Conservation (phyloP, 148 eudicot species). For the Nyssa sinensis region DNA sequence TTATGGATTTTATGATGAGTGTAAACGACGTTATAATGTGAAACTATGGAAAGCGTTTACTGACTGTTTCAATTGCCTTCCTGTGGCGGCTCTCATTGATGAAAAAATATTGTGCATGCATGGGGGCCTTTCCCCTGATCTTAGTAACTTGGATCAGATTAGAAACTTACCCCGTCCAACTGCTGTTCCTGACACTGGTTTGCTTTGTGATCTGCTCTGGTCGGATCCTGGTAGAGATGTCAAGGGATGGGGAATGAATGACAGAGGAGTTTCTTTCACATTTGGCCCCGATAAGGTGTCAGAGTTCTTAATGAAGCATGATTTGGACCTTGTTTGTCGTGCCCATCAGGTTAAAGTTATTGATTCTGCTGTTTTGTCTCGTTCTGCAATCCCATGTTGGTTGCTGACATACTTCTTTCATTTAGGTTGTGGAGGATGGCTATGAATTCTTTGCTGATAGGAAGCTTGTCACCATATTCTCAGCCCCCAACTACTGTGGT, state of each 20-base stretch:
- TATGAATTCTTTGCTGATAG: conserved; percentile 80
- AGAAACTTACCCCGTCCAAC: conserved; percentile 65
- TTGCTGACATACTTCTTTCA: background rate
- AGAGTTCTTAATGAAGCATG: conserved; percentile 64
- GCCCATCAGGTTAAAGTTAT: conserved; percentile 80
- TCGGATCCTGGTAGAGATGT: conserved; percentile 72
- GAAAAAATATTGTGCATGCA: conserved; percentile 84
- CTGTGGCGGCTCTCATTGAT: conserved; percentile 68
- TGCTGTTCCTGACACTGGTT: conserved; percentile 65
- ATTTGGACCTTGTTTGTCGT: conserved; percentile 73
- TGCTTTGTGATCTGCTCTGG: conserved; percentile 83
- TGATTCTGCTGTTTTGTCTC: background rate
- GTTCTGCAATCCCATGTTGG: background rate
- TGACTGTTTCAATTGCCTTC: conserved; percentile 76
- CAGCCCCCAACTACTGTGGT: conserved; percentile 79
- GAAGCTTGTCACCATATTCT: conserved; percentile 70
- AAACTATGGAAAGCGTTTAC: conserved; percentile 81
- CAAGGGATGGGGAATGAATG: conserved; percentile 83
- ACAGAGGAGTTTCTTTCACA: conserved; percentile 73
- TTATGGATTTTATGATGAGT: conserved; percentile 71
- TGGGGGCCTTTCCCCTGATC: conserved; percentile 80
- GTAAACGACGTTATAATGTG: conserved; percentile 74
- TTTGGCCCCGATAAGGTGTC: conserved; percentile 74
- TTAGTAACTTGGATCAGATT: conserved; percentile 59
- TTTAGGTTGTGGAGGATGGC: conserved; percentile 79